phyloP scores from a whole-genome alignment of 345 rosid species.

The Nephelium lappaceum region DNA sequence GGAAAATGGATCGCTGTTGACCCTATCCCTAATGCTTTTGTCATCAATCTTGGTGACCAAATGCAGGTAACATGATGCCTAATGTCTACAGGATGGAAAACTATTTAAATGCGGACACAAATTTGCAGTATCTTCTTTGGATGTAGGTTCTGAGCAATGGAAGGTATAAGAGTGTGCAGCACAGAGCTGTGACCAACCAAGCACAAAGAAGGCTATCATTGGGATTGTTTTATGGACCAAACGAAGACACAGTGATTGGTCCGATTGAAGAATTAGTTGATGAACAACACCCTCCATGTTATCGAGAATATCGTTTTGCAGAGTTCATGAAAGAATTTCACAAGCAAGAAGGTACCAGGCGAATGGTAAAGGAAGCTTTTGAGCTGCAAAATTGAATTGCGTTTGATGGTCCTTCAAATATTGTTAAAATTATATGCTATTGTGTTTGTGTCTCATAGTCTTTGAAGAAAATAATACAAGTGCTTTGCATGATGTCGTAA shows the following conservation, averaged over 20 bases:
- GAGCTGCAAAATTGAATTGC: slow-evolving; percentile 8
- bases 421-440: too few relatives aligned
- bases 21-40: slow-evolving; percentile 21
- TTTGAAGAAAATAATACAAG: too few relatives aligned
- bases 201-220: background rate
- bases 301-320: slow-evolving; percentile 8
- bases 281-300: slow-evolving; percentile 12
- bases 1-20: slow-evolving; percentile 30
- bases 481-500: too few relatives aligned
- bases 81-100: too few relatives aligned
- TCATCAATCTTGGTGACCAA: slow-evolving; percentile 31
- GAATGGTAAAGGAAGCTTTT: slow-evolving; percentile 14
- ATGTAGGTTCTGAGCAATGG: background rate
- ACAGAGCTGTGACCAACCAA: slow-evolving; percentile 20
- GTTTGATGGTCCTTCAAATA: too few relatives aligned
- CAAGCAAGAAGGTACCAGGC: slow-evolving; percentile 21
- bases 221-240: slow-evolving; percentile 17
- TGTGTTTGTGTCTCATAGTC: too few relatives aligned
- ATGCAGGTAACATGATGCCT: slow-evolving; percentile 16
- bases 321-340: slow-evolving; percentile 19
- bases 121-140: too few relatives aligned
- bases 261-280: slow-evolving; percentile 21
- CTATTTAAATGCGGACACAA: too few relatives aligned
- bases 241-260: slow-evolving; percentile 12
- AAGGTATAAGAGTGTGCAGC: slow-evolving; percentile 20